These are phyloP conservation scores for Anaeromyces robustus DNA, from an alignment of 192 early-diverging fungal genomes.

Conservation along the genomic window DNA sequence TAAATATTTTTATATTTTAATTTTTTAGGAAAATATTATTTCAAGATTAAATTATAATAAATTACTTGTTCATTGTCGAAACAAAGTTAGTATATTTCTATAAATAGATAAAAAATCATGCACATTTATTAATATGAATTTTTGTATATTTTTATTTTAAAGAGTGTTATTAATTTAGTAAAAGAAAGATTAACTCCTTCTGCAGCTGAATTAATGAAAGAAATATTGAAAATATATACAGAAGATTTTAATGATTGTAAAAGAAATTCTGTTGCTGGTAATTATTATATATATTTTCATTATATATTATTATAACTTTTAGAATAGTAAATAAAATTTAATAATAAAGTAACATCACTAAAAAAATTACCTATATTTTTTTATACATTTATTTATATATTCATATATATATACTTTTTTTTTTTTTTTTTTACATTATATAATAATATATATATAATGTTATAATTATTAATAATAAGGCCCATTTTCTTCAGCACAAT, in stretches of 20 bases:
- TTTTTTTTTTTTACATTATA: too few species aligned
- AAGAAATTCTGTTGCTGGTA: not conserved
- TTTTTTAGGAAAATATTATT: not conserved
- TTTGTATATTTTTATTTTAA: too few species aligned
- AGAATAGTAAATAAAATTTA: too few species aligned
- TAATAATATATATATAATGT: too few species aligned
- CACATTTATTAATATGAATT: too few species aligned
- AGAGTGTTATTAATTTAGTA: not conserved
- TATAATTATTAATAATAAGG: not conserved
- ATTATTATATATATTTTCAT: not conserved
- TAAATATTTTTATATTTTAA: too few species aligned
- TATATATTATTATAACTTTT: too few species aligned
- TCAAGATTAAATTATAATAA: not conserved
- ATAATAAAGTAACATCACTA: too few species aligned
- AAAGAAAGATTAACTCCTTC: not conserved
- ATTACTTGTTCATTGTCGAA: not conserved
- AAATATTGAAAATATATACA: not conserved
- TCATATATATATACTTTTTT: too few species aligned
- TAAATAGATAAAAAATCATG: too few species aligned
- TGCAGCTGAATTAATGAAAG: not conserved
- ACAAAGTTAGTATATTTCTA: not conserved
- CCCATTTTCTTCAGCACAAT: not conserved
- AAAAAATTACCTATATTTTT: too few species aligned
- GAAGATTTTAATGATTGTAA: not conserved
- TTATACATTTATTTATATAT: too few species aligned